Base-by-base conservation (phyloP, 2,329 filamentous ascomycete genomes). In the Trichoderma sp. region DNA sequence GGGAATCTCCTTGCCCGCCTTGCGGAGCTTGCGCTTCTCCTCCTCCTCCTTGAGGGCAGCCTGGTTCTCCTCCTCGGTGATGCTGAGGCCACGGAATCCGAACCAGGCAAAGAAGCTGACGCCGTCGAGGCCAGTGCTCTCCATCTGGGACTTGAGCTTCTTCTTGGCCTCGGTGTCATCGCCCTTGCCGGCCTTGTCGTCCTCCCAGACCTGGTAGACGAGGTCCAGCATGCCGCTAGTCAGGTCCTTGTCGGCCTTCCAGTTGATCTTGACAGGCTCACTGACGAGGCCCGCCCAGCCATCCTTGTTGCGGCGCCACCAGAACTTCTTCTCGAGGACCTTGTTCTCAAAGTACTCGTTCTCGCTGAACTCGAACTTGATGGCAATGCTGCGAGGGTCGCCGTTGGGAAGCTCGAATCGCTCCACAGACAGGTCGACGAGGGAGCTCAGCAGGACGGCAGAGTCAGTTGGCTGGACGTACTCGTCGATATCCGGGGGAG, bases 91-190 rank as follows among this genome's bases (percentile, higher is more conserved):
- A 71, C 85, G 88, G 83, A 90, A 97, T 66, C 91, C 92, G 79
- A 97, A 97, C 87, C 91, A 96, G 69, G 89, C 88, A 78, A 97
- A 97, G 85, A 97, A 97, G 81, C 90, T 94, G 61, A 89, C 77
- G 6, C 86, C 89, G 56, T 87, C 88, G 71, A 91, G 85, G 58
- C 87, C 86, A 18, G 85, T 89, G 71, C 83, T 81, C 73, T 88
- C 84, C 70, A 86, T 87, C 82, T 86, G 85, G 73, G 82, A 82
- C 74, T 83, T 80, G 68, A 88, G 81, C 54, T 80, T 77, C 78
- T 84, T 83, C 76, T 86, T 83, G 75, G 83, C 80, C 59, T 81
- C 77, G 16, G 82, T 84, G 68, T 83, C 81, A 73, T 79, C 72
- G 54, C 66, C 75, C 76, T 83, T 82, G 73, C 79, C 79, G 71